A percentile compares a stretch with the other conserved stretches of the same genome.
Conservation (phyloP, 2,329 filamentous ascomycete genomes). For the Botrytis medusae region DNA sequence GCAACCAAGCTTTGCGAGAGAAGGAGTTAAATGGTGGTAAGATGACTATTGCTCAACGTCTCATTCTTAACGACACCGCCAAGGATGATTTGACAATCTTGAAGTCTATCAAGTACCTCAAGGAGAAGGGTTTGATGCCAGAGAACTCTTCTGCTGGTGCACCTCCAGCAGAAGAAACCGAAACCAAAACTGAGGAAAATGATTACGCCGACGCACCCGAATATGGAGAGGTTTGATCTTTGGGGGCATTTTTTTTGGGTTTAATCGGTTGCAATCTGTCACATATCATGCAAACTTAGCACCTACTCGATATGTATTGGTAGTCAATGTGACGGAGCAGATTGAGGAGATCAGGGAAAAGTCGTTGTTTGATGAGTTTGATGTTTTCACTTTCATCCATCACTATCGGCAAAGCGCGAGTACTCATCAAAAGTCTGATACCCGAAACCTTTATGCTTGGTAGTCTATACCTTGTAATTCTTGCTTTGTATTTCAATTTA, state of each 20-base stretch:
- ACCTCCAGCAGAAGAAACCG: slow-evolving; percentile 28
- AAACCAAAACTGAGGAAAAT: slow-evolving; percentile 34
- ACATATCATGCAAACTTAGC: background rate
- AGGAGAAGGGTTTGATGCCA: slow-evolving; percentile 46
- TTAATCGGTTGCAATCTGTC: background rate
- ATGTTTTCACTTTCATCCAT: slow-evolving; percentile 10
- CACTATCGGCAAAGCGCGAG: slow-evolving; percentile 1
- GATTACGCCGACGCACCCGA: slow-evolving; percentile 33
- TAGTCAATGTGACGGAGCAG: slow-evolving; percentile 17
- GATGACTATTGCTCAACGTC: slow-evolving; percentile 64
- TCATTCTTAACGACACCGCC: slow-evolving; percentile 66
- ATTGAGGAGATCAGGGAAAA: slow-evolving; percentile 22
- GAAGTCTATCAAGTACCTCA: slow-evolving; percentile 64
- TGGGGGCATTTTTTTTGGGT: background rate
- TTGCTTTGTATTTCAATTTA: slow-evolving; percentile 16
- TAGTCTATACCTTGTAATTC: slow-evolving; percentile 11
- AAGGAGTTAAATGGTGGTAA: slow-evolving; percentile 64
- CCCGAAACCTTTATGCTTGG: background rate
- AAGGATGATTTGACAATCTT: slow-evolving; percentile 66
- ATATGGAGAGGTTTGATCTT: slow-evolving; percentile 26
- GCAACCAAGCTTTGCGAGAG: slow-evolving; percentile 62
- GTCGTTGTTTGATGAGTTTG: slow-evolving; percentile 25
- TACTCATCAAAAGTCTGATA: slow-evolving; percentile 11
- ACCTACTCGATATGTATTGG: slow-evolving; percentile 17
- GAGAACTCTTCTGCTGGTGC: slow-evolving; percentile 36